Evolutionary conservation across 2,329 filamentous ascomycete species (phyloP).

Genomic region (Beauveria pseudobassiana): DNA sequence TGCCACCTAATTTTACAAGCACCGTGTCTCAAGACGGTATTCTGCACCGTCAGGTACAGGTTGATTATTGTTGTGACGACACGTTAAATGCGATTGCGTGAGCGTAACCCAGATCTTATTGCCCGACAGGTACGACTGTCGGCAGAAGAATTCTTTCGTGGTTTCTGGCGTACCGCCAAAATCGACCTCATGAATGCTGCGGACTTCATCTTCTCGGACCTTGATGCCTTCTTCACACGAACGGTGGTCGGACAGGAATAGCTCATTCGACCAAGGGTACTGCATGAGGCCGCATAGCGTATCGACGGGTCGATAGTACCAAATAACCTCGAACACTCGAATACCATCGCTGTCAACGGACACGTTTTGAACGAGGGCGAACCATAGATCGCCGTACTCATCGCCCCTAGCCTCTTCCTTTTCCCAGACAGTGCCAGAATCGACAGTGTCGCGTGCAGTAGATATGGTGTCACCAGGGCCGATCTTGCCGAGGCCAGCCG

Average conservation of each 20-base stretch:
- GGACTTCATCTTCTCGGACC: slow-evolving; percentile 47
- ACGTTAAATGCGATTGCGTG: slow-evolving; percentile 44
- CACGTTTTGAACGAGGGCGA: slow-evolving; percentile 59
- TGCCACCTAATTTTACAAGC: slow-evolving; percentile 29
- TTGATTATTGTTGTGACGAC: slow-evolving; percentile 28
- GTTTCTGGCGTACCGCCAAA: slow-evolving; percentile 45
- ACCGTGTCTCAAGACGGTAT: slow-evolving; percentile 51
- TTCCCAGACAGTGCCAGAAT: slow-evolving; percentile 49
- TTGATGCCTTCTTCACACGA: slow-evolving; percentile 48
- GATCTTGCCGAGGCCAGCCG: slow-evolving; percentile 24
- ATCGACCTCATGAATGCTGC: slow-evolving; percentile 49
- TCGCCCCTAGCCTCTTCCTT: slow-evolving; percentile 36
- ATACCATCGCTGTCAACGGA: slow-evolving; percentile 27
- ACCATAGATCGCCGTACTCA: slow-evolving; percentile 51
- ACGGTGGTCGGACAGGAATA: slow-evolving; percentile 72
- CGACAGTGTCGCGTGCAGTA: slow-evolving; percentile 35
- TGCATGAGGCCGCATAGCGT: slow-evolving; percentile 60
- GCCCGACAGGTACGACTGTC: slow-evolving; percentile 58
- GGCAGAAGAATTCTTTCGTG: slow-evolving; percentile 53
- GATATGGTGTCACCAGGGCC: slow-evolving; percentile 42
- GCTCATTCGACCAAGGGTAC: slow-evolving; percentile 64
- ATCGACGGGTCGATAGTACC: slow-evolving; percentile 65
- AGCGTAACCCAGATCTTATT: slow-evolving; percentile 57
- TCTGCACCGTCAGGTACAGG: slow-evolving; percentile 10
- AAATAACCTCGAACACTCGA: slow-evolving; percentile 55